phyloP scores from a whole-genome alignment of 2,329 filamentous ascomycete genomes.

The Drechslera avenae region DNA sequence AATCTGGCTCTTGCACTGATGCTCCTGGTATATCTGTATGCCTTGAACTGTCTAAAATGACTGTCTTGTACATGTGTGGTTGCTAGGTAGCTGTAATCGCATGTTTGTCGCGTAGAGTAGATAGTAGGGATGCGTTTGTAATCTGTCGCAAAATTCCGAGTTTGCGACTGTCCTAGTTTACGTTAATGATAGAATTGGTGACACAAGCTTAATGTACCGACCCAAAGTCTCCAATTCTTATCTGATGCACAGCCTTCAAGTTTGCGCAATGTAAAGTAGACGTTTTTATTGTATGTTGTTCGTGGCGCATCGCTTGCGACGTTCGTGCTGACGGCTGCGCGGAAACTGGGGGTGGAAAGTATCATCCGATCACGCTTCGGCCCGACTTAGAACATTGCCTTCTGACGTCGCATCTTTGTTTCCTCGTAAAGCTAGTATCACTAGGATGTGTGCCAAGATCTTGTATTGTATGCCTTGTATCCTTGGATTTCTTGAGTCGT shows the following conservation, averaged over 20 bases:
- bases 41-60: too few species aligned
- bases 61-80: neutral
- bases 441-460: neutral
- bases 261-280: neutral
- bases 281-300: neutral
- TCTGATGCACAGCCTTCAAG: neutral
- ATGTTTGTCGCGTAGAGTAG: neutral
- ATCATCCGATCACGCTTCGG: conserved; percentile 5
- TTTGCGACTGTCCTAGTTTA: neutral
- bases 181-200: neutral
- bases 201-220: neutral
- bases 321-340: conserved; percentile 4
- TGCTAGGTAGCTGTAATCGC: neutral
- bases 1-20: too few species aligned
- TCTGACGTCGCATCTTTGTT: neutral
- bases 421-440: neutral
- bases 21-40: too few species aligned
- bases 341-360: neutral
- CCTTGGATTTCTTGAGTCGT: too few species aligned
- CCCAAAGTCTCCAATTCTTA: neutral
- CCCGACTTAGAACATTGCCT: neutral
- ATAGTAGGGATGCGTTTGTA: too few species aligned
- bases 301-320: neutral
- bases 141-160: neutral
- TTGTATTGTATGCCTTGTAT: too few species aligned